Evolutionary conservation across 2,329 filamentous ascomycete genomes (phyloP).

Genomic region (Alternaria conjuncta): DNA sequence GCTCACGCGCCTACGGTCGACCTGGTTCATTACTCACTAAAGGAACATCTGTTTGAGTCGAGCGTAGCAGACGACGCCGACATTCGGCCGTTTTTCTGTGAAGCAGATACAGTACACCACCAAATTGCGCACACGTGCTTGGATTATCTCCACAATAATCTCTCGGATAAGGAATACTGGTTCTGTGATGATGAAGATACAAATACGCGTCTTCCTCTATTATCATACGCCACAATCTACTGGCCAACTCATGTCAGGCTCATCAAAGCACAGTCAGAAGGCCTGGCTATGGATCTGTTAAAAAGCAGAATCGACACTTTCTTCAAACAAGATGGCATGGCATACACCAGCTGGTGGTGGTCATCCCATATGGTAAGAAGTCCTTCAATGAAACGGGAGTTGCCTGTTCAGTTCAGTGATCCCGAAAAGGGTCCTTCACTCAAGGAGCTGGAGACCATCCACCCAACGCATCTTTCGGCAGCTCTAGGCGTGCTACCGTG

Average conservation of each 20-base stretch:
- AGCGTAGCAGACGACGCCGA: not conserved
- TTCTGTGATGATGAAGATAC: not conserved
- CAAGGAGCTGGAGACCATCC: not conserved
- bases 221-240: not conserved
- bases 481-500: not conserved
- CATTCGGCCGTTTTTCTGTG: not conserved
- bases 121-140: not conserved
- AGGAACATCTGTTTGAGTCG: not conserved
- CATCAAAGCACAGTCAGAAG: not conserved
- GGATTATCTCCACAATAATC: not conserved
- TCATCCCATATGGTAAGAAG: not conserved
- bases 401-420: no score
- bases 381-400: rapidly evolving
- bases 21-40: not conserved
- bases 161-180: not conserved
- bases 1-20: not conserved
- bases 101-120: not conserved
- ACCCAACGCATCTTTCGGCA: not conserved
- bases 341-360: not conserved
- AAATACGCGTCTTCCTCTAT: not conserved
- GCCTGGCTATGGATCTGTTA: not conserved
- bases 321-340: not conserved
- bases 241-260: not conserved
- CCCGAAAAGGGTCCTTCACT: no score
- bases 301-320: not conserved